Evolutionary conservation across 805 yeast species (phyloP).

Genomic region (Hanseniaspora lachancei): DNA sequence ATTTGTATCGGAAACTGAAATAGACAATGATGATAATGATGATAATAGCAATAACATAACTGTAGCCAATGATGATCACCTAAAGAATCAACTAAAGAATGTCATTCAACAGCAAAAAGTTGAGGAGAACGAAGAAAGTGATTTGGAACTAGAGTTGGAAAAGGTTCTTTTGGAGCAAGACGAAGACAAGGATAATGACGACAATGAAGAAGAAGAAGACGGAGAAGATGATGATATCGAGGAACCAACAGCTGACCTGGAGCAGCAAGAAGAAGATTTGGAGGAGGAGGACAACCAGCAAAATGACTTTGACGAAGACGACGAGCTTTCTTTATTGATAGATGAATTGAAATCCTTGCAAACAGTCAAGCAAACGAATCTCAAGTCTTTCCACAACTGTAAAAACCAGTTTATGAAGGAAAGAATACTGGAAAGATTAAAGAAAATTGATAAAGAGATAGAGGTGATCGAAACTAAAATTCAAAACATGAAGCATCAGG

Average conservation of each 20-base stretch:
- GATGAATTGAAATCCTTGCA: slow-evolving; percentile 6
- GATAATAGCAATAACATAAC: neutral
- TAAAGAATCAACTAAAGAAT: slow-evolving; percentile 21
- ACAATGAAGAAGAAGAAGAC: slow-evolving; percentile 23
- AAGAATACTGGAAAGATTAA: slow-evolving; percentile 11
- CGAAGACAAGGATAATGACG: slow-evolving; percentile 18
- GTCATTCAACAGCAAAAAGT: slow-evolving; percentile 13
- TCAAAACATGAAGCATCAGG: neutral
- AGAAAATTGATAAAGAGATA: slow-evolving; percentile 11
- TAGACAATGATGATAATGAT: slow-evolving; percentile 16
- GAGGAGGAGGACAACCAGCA: slow-evolving; percentile 27
- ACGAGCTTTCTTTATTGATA: slow-evolving; percentile 20
- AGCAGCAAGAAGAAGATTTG: slow-evolving; percentile 29
- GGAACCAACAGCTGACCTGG: slow-evolving; percentile 24
- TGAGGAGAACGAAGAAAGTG: slow-evolving; percentile 19
- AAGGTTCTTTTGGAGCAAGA: slow-evolving; percentile 25
- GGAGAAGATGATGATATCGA: slow-evolving; percentile 10
- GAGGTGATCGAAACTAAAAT: slow-evolving; percentile 8
- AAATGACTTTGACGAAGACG: slow-evolving; percentile 30
- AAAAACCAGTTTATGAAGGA: slow-evolving; percentile 13
- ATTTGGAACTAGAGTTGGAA: slow-evolving; percentile 18
- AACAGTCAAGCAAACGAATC: slow-evolving; percentile 9
- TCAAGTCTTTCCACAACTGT: slow-evolving; percentile 10
- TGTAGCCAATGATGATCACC: slow-evolving; percentile 15
- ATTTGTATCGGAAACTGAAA: slow-evolving; percentile 44